A percentile compares a stretch with the other conserved stretches of the same genome.
Evolutionary conservation across 1,139 yeast genomes (phyloP).

Genomic region (Magnusiomyces paraingens): DNA sequence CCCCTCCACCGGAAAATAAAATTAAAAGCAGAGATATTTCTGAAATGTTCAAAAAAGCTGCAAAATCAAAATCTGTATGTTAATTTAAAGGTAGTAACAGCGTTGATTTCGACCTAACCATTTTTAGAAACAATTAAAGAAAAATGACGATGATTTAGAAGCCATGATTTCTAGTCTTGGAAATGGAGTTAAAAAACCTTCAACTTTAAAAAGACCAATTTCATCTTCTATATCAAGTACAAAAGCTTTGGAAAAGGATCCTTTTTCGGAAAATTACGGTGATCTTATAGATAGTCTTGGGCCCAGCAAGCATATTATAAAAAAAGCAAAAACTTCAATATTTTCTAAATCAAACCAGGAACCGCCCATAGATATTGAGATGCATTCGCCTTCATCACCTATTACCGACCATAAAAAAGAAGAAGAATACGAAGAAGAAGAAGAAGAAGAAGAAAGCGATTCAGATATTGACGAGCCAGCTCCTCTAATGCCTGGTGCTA

Average conservation of each 20-base stretch:
- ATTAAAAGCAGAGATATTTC: conserved; percentile 14
- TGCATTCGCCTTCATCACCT: no score
- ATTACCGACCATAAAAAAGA: no score
- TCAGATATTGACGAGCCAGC: background rate
- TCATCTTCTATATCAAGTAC: background rate
- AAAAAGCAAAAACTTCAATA: background rate
- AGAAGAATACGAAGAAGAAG: background rate
- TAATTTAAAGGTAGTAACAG: background rate
- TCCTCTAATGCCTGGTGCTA: background rate
- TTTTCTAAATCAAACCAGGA: no score
- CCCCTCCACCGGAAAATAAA: conserved; percentile 20
- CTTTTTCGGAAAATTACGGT: background rate
- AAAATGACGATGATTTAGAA: conserved; percentile 15
- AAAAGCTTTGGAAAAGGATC: background rate
- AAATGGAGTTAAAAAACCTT: background rate
- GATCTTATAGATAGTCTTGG: background rate
- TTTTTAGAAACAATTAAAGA: conserved; percentile 11
- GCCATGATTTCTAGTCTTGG: conserved; percentile 12
- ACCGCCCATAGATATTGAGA: background rate
- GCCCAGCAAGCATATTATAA: background rate
- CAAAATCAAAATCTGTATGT: conserved; percentile 13
- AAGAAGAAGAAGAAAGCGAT: background rate
- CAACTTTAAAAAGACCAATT: background rate
- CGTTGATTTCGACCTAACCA: background rate
- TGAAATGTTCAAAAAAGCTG: conserved; percentile 7